Base-by-base conservation (phyloP, 1,139 yeast species). In the Yamadazyma taylorii region DNA sequence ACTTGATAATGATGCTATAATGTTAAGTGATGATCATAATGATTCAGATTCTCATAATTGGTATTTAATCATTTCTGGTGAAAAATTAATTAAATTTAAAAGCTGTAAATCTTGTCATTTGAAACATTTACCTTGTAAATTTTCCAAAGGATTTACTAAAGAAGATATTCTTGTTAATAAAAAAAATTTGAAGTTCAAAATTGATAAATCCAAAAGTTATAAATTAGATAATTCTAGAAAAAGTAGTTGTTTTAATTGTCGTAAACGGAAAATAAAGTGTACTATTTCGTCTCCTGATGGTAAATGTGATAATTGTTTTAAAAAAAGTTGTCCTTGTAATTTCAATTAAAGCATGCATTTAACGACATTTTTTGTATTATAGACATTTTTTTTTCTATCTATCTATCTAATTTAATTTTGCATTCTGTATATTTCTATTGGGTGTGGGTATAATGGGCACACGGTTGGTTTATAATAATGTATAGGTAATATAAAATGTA, bases 131-230 rank as follows among this genome's bases (percentile, higher is more conserved):
- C 51, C 60, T 21, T 78, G 84, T 51, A 60, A 64, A 34, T 78
- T 78, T 50, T 70, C 79, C 32, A 77, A 76, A 50, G 84, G 83
- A 3, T 78, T 75, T 52, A 78, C 82, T 16, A 75, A 79, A 53
- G 80, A 75, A 48, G 82, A 78, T 52, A 74, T 77, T 17, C 48
- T 62, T 45, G 40, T 49, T 8, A 55, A 58, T 32, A 61, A 57
- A 35, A 50, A 50, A 35, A 45, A 35, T 22, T 34, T 39, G 15
- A 48, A 45, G 22, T 37, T 38, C 32, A 41, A 34, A 27, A 33
- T 35, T 12, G 47, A 46, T 30, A 41, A 34, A 21, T 40, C 39
- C 11, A 48, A 45, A 36, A 22, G 31, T 19, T 38, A 37, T 10
- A 49, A 49, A 33, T 23, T 42, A 17, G 45, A 50, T 28, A 33